A percentile compares a stretch with the other conserved stretches of the same genome.
Evolutionary conservation across 208 protist genomes (phyloP).

Genomic region (Acanthamoeba sp.): DNA sequence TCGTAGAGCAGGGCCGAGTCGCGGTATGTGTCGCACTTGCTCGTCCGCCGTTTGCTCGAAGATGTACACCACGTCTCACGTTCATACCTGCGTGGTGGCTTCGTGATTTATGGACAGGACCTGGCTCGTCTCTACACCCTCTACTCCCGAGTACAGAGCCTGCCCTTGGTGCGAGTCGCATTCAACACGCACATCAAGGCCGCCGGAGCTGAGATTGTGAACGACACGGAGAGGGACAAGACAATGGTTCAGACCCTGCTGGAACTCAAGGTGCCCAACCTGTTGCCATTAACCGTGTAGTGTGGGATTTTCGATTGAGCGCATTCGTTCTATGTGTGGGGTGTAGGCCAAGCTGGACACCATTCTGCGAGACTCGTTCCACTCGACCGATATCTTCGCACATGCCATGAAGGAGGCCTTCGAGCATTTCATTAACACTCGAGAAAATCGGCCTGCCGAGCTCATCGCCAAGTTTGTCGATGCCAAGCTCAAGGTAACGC

Average conservation of each 20-base stretch:
- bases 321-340: not conserved
- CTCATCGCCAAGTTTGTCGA: slow-evolving; percentile 94
- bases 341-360: slow-evolving; percentile 72
- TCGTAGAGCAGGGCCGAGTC: slow-evolving; percentile 43
- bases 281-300: not conserved
- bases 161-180: slow-evolving; percentile 67
- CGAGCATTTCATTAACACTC: slow-evolving; percentile 91
- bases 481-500: slow-evolving; percentile 89
- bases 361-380: slow-evolving; percentile 79
- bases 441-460: slow-evolving; percentile 93
- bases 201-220: slow-evolving; percentile 79
- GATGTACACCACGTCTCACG: too few relatives aligned
- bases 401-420: slow-evolving; percentile 94
- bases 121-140: slow-evolving; percentile 80
- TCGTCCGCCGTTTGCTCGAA: too few relatives aligned
- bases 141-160: slow-evolving; percentile 70
- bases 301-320: not conserved
- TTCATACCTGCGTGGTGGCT: not conserved
- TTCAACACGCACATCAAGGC: slow-evolving; percentile 82
- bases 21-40: not conserved
- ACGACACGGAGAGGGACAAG: slow-evolving; percentile 84
- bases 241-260: slow-evolving; percentile 91
- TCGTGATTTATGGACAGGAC: slow-evolving; percentile 63
- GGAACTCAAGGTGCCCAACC: slow-evolving; percentile 89
- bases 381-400: slow-evolving; percentile 79